phyloP scores from a whole-genome alignment of 345 rosid species.

The Dovyalis caffra region DNA sequence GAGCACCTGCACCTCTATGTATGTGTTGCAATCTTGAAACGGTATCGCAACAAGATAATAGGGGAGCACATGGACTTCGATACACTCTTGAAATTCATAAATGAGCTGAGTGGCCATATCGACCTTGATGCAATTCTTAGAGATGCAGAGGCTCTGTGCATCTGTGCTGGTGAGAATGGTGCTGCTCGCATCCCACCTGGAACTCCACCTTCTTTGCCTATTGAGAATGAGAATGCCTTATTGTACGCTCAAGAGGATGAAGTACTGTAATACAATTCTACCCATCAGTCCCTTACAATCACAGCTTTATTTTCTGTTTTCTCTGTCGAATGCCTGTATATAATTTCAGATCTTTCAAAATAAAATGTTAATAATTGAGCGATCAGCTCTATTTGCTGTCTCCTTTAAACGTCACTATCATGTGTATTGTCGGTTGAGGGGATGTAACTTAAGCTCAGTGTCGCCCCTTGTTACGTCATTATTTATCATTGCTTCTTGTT shows the following conservation, averaged over 20 bases:
- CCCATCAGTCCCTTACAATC: background rate
- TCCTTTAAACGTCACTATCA: background rate
- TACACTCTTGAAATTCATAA: slow-evolving; percentile 87
- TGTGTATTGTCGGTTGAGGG: background rate
- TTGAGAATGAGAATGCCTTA: slow-evolving; percentile 41
- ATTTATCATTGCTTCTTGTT: background rate
- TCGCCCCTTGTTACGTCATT: background rate
- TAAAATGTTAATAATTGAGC: background rate
- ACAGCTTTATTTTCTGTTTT: background rate
- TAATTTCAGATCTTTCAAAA: background rate
- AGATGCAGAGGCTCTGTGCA: slow-evolving; percentile 94
- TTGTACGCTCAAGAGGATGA: slow-evolving; percentile 64
- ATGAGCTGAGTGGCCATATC: slow-evolving; percentile 80
- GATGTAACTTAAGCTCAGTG: background rate
- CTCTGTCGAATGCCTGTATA: background rate
- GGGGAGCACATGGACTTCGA: slow-evolving; percentile 97
- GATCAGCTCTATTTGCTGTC: background rate
- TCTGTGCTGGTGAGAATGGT: slow-evolving; percentile 91
- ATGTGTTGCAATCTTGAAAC: slow-evolving; percentile 90
- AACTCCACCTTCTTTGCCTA: slow-evolving; percentile 83
- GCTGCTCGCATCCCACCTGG: slow-evolving; percentile 92
- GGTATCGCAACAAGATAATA: slow-evolving; percentile 74
- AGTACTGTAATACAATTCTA: slow-evolving; percentile 43
- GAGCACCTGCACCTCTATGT: slow-evolving; percentile 90
- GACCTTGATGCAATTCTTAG: slow-evolving; percentile 67